Evolutionary conservation across 129 eudicot genomes (phyloP).

Genomic region (Helichrysum umbraculigerum): DNA sequence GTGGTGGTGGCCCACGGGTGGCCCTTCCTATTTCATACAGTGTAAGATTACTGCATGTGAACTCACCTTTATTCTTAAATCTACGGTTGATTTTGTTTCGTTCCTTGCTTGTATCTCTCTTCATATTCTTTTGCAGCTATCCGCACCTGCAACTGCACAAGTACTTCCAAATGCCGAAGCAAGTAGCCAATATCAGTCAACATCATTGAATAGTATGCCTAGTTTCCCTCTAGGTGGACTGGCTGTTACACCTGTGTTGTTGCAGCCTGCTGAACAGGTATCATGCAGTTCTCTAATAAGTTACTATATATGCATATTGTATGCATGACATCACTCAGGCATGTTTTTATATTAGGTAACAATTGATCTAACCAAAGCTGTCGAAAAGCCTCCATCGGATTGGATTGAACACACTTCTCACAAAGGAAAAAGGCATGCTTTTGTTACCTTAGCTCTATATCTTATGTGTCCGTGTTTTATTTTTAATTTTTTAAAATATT

Average conservation of each 20-base stretch:
- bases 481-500: too few species aligned
- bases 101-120: constrained; percentile 10
- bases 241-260: constrained; percentile 41
- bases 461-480: neutral
- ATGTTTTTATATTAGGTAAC: constrained; percentile 44
- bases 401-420: constrained; percentile 80
- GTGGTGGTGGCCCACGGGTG: constrained; percentile 44
- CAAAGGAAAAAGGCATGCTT: constrained; percentile 67
- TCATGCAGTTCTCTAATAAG: neutral
- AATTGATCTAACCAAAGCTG: constrained; percentile 26
- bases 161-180: constrained; percentile 54
- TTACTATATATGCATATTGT: neutral
- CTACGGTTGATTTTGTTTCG: constrained; percentile 2
- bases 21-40: constrained; percentile 46
- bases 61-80: constrained; percentile 4
- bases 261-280: constrained; percentile 45
- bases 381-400: constrained; percentile 47
- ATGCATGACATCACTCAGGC: constrained; percentile 18
- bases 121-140: constrained; percentile 34
- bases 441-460: constrained; percentile 4
- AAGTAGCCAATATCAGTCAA: constrained; percentile 49
- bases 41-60: constrained; percentile 42
- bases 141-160: constrained; percentile 51
- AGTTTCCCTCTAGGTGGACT: constrained; percentile 51
- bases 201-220: constrained; percentile 42